Base-by-base conservation (phyloP, 2,329 filamentous ascomycete genomes). In the Thelonectria rubi region DNA sequence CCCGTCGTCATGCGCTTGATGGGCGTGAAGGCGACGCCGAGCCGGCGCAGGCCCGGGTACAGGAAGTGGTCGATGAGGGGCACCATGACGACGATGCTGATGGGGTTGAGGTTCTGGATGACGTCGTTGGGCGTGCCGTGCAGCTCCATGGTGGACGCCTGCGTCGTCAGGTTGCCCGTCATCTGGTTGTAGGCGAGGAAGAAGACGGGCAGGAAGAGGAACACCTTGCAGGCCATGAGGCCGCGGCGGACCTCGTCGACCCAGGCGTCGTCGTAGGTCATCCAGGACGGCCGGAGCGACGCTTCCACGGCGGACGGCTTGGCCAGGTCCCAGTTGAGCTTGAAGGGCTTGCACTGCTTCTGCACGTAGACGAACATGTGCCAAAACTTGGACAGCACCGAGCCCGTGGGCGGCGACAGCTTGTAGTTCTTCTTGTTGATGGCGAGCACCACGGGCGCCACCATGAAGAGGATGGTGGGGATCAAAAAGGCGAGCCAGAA, bases 201-300 rank as follows among this genome's bases (percentile, higher is more conserved):
- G 77, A 85, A 87, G 65, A 88, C 82, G 42, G 90, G 89, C 58
- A 88, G 84, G 81, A 89, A 92, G 64, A 88, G 76, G 76, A 91
- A 94, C 34, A 92, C 90, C 65, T 85, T 82, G 80, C 89, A 91
- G 58, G 89, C 89, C 69, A 84, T 81, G 58, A 91, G 80, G 63
- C 90, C 91, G 76, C 91, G 88, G 54, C 83, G 82, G 50, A 93
- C 87, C 73, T 94, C 90, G 73, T 93, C 91, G 34, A 94, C 91
- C 91, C 91, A 94, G 54, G 86, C 86, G 68, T 94, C 92, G 64
- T 94, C 91, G 68, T 93, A 93, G 0, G 88, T 91, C 89, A 94
- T 93, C 90, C 90, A 94, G 0, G 57, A 42, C 0, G 91, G 91
- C 56, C 88, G 87, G 65, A 81, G 74, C 1, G 75, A 75, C 39